Percentiles rank a stretch among this genome's conserved stretches.
Evolutionary conservation across 768 basidiomycete species (phyloP).

Genomic region (Calocybe cyanea): DNA sequence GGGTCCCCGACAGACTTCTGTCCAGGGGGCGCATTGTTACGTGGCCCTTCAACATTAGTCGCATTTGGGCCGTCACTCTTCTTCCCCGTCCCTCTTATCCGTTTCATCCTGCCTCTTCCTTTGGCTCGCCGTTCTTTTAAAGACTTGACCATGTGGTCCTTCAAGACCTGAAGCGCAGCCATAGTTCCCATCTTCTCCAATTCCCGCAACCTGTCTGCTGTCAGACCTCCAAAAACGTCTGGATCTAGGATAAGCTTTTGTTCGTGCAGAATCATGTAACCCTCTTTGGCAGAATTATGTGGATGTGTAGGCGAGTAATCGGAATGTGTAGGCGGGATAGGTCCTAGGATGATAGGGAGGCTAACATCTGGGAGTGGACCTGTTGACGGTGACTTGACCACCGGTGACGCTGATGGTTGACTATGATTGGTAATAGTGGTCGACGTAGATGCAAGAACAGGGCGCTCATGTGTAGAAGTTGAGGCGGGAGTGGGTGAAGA

Average conservation of each 20-base stretch:
- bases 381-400: slow-evolving; percentile 14
- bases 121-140: slow-evolving; percentile 69
- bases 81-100: slow-evolving; percentile 25
- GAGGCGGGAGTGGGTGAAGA: slow-evolving; percentile 27
- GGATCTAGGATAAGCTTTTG: slow-evolving; percentile 84
- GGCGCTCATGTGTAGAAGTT: not conserved
- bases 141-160: slow-evolving; percentile 80
- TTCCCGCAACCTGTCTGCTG: slow-evolving; percentile 66
- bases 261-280: slow-evolving; percentile 78
- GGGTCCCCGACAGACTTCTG: slow-evolving; percentile 5
- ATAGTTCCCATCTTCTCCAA: slow-evolving; percentile 79
- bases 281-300: slow-evolving; percentile 48
- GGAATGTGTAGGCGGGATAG: slow-evolving; percentile 63
- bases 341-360: slow-evolving; percentile 74
- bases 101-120: slow-evolving; percentile 29
- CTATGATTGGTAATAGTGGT: slow-evolving; percentile 11
- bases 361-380: slow-evolving; percentile 50
- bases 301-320: slow-evolving; percentile 42
- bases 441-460: slow-evolving; percentile 20
- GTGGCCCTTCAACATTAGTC: slow-evolving; percentile 26
- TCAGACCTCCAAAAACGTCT: slow-evolving; percentile 75
- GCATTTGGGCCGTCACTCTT: slow-evolving; percentile 16
- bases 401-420: slow-evolving; percentile 24
- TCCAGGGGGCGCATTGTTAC: slow-evolving; percentile 43
- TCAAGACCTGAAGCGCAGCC: slow-evolving; percentile 76